Conservation (phyloP, 257 asterid genomes). For the Solanum gracilifrons region DNA sequence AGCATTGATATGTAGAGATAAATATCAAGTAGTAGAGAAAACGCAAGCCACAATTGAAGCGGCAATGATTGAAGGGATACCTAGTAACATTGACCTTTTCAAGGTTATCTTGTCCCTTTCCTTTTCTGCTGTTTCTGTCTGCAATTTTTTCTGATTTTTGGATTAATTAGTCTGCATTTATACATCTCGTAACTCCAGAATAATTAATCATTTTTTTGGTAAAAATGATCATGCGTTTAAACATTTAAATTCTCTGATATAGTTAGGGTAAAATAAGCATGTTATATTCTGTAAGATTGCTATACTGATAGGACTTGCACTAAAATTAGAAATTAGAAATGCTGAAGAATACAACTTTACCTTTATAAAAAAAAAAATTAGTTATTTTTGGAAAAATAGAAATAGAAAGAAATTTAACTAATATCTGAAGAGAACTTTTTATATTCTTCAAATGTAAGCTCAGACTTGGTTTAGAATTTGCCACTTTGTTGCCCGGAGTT, state of each 20-base stretch:
- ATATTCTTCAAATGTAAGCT: not conserved
- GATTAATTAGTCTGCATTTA: not conserved
- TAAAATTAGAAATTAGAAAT: not conserved
- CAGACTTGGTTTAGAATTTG: not conserved
- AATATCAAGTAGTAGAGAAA: constrained; percentile 60
- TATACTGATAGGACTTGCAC: not conserved
- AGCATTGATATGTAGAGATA: constrained; percentile 57
- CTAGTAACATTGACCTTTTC: constrained; percentile 90
- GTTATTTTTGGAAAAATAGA: not conserved
- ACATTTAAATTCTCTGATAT: not conserved
- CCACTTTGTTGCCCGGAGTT: not conserved
- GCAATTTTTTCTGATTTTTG: not conserved
- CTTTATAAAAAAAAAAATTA: too few relatives aligned
- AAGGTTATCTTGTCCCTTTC: constrained; percentile 36
- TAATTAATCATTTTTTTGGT: not conserved
- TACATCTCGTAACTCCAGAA: not conserved
- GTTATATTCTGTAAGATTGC: not conserved
- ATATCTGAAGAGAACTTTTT: not conserved
- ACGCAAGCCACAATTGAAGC: constrained; percentile 95
- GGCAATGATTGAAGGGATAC: constrained; percentile 95
- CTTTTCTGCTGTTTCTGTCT: not conserved
- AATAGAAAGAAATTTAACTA: not conserved
- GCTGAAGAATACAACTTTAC: too few relatives aligned
- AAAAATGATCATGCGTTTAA: not conserved
- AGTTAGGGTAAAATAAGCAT: not conserved